phyloP scores from a whole-genome alignment of 495 filamentous ascomycete genomes.

The Annulohypoxylon maeteangense region DNA sequence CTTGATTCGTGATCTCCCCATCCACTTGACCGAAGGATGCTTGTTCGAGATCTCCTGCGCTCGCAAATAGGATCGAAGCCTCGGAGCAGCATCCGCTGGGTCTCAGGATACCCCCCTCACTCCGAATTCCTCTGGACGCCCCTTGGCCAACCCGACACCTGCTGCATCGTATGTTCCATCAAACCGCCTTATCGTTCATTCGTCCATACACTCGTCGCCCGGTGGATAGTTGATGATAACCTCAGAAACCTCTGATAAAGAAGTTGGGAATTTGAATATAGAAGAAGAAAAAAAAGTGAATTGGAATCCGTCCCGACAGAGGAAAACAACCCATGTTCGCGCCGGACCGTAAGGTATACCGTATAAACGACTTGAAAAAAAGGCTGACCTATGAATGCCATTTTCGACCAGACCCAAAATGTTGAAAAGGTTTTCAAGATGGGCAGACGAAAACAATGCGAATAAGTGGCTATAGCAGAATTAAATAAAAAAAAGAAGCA shows the following conservation, averaged over 20 bases:
- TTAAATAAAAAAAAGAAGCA: conserved; percentile 11
- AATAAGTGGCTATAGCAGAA: conserved; percentile 14
- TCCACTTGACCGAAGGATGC: conserved; percentile 19
- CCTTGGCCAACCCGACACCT: background rate
- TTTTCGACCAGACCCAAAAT: conserved; percentile 28
- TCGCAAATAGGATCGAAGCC: background rate
- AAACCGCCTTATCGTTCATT: conserved; percentile 23
- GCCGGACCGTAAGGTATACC: conserved; percentile 45
- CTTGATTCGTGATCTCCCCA: conserved; percentile 6
- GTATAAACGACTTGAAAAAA: conserved; percentile 32
- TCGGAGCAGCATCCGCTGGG: background rate
- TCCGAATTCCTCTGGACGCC: conserved; percentile 3
- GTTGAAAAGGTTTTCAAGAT: conserved; percentile 18
- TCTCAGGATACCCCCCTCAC: background rate
- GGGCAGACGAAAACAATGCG: conserved; percentile 5
- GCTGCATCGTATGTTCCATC: conserved; percentile 26
- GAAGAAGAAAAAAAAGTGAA: conserved; percentile 23
- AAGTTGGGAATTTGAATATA: conserved; percentile 28
- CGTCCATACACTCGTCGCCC: conserved; percentile 11
- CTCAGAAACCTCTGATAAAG: conserved; percentile 28
- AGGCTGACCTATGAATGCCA: conserved; percentile 36
- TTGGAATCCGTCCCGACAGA: conserved; percentile 13
- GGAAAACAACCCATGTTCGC: conserved; percentile 27
- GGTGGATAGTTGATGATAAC: conserved; percentile 25
- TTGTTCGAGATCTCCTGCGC: background rate